Percentiles rank a stretch among this genome's conserved stretches.
These are phyloP conservation scores for Leccinum solheimii DNA, from an alignment of 1,284 basidiomycete species.

Conservation along the genomic window DNA sequence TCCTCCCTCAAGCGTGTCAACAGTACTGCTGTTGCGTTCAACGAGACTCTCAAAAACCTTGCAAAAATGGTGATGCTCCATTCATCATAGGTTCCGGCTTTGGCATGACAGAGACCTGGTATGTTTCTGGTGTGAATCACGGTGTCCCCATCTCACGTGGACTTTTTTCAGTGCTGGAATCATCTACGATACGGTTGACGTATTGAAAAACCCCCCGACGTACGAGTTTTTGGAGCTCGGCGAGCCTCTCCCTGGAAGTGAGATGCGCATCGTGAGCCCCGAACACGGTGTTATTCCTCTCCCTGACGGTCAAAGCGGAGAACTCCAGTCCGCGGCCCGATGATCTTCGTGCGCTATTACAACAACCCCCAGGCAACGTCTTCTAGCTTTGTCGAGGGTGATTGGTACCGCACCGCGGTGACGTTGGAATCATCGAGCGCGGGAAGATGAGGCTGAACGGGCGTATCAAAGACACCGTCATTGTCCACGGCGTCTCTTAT, in stretches of 20 bases:
- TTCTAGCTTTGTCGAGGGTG: slow-evolving; percentile 39
- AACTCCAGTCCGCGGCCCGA: too few relatives aligned
- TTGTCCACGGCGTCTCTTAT: slow-evolving; percentile 47
- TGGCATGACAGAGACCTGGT: slow-evolving; percentile 45
- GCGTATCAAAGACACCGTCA: slow-evolving; percentile 30
- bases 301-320: too few relatives aligned
- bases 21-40: slow-evolving; percentile 39
- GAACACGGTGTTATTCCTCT: too few relatives aligned
- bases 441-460: slow-evolving; percentile 19
- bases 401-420: slow-evolving; percentile 48
- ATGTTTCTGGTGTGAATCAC: background rate
- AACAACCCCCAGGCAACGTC: too few relatives aligned
- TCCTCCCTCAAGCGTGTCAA: background rate
- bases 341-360: too few relatives aligned
- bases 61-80: slow-evolving; percentile 27
- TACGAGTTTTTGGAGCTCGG: too few relatives aligned
- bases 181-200: slow-evolving; percentile 36
- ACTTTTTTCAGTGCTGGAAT: slow-evolving; percentile 35
- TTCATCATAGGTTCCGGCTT: slow-evolving; percentile 27
- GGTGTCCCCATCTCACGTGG: too few relatives aligned
- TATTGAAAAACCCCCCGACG: slow-evolving; percentile 21
- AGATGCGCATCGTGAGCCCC: too few relatives aligned
- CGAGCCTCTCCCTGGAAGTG: too few relatives aligned
- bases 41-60: slow-evolving; percentile 32
- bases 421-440: slow-evolving; percentile 39